Base-by-base conservation (phyloP, 2,329 filamentous ascomycete species). In the Apiospora phragmitis region DNA sequence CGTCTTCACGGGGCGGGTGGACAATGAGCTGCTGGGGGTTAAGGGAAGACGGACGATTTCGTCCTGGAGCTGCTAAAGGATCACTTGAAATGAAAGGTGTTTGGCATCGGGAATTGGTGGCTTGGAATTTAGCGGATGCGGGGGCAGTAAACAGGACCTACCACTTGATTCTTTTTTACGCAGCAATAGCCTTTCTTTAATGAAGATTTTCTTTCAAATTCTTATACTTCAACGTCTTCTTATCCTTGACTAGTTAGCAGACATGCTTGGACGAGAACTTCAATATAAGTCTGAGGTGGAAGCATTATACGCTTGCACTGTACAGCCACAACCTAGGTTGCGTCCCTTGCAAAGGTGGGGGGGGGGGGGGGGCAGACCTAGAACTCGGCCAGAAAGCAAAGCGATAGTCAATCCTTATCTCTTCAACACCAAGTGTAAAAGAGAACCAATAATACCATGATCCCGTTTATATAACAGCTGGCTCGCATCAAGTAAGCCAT, bases 21-120 rank as follows among this genome's bases (percentile, higher is more conserved):
- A 68, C 5, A 68, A 68, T 18, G 45, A 35, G 67, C 45, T 68
- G 1, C 11, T 68, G 18, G 67, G 67, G 16, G 0, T 68, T 4
- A 51, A 51, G 12, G 67, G 29, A 68, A 49, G 42, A 68, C 67
- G 42, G 67, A 68, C 4, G 67, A 68, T 21, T 45, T 55, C 47
- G 24, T 68, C n/a, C 7, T 68, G 18, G 45, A 47, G 18, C 43
- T 68, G 21, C 26, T 68, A 18, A 68, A 68, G n/a, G 18, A 38
- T 18, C 42, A 49, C 16, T 18, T 68, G 67, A 68, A 68, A 7
- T 68, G 41, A 4, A 32, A 12, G 38, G 18, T 35, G 18, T 18
- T 35, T 16, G 9, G 3, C 16, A 4, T 18, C 21, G 8, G 38
- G 38, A 2, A 38, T 35, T 38, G 14, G 7, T 32, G 29, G 16